These are phyloP conservation scores for Linaria vulgaris DNA, from an alignment of 257 asterid genomes.

Conservation along the genomic window DNA sequence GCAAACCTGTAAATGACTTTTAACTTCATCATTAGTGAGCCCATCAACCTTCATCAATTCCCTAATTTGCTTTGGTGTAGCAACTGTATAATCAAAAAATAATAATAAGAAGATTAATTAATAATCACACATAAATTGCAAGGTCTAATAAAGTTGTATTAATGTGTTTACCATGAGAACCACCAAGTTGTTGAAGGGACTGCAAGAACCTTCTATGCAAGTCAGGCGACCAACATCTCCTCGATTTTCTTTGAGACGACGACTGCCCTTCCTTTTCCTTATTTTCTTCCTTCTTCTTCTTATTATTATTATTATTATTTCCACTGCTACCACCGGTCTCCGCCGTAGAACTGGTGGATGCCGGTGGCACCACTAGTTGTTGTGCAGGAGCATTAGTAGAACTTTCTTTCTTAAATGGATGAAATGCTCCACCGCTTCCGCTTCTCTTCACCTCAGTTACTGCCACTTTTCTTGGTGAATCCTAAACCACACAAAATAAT, in stretches of 20 bases:
- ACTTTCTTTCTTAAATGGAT: conserved; percentile 48
- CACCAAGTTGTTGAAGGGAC: conserved; percentile 67
- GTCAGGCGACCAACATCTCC: conserved; percentile 75
- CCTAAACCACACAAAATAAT: conserved; percentile 28
- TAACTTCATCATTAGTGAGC: conserved; percentile 70
- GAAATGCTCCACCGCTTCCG: conserved; percentile 53
- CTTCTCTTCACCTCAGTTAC: conserved; percentile 43
- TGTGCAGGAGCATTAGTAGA: conserved; percentile 12
- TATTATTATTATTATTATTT: too few species aligned
- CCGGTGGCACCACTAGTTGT: conserved; percentile 15
- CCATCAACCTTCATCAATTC: conserved; percentile 77
- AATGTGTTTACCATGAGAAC: conserved; percentile 48
- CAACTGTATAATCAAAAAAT: conserved; percentile 37
- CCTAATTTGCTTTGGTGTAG: conserved; percentile 71
- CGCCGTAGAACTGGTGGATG: conserved; percentile 43
- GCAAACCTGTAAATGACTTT: conserved; percentile 71
- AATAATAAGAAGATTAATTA: neutral
- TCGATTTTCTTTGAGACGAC: conserved; percentile 48
- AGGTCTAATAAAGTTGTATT: neutral
- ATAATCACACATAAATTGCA: neutral
- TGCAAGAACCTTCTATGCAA: conserved; percentile 57
- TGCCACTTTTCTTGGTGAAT: conserved; percentile 33
- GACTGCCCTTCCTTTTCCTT: conserved; percentile 47
- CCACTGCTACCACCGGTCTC: conserved; percentile 35
- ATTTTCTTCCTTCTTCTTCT: too few species aligned